A percentile compares a stretch with the other conserved stretches of the same genome.
Evolutionary conservation across 78 protist genomes (phyloP).

Genomic region (Dictyostelium brefeldianum): DNA sequence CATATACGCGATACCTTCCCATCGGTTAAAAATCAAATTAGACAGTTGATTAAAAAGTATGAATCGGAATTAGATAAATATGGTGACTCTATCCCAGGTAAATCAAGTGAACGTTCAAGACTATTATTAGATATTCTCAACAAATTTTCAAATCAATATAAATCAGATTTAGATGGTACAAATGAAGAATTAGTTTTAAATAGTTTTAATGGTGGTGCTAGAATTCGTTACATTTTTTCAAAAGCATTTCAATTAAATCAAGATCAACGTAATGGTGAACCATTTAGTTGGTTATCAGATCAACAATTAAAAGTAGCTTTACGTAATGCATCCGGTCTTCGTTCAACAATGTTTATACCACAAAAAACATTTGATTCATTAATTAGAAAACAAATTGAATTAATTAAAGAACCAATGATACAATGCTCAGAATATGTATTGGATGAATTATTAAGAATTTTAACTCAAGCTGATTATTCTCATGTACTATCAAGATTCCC

Average conservation of each 20-base stretch:
- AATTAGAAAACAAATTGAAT: conserved; percentile 88
- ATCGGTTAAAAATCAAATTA: conserved; percentile 76
- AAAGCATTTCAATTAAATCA: conserved; percentile 77
- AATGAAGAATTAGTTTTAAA: conserved; percentile 58
- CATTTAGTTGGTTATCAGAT: conserved; percentile 76
- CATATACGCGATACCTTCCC: conserved; percentile 83
- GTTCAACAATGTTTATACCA: conserved; percentile 93
- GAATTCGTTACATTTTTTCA: conserved; percentile 92
- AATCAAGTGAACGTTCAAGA: conserved; percentile 32
- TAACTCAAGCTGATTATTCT: conserved; percentile 77
- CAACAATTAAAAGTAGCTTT: conserved; percentile 61
- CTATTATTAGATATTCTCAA: conserved; percentile 47
- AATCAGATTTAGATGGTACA: conserved; percentile 78
- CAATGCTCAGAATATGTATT: conserved; percentile 91
- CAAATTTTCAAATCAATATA: conserved; percentile 55
- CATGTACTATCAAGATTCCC: conserved; percentile 56
- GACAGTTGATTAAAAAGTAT: conserved; percentile 56
- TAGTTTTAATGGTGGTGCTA: conserved; percentile 93
- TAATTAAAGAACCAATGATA: conserved; percentile 89
- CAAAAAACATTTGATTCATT: conserved; percentile 95
- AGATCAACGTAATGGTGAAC: background rate
- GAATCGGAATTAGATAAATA: conserved; percentile 77
- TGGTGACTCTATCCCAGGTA: conserved; percentile 69
- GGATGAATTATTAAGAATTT: conserved; percentile 92
- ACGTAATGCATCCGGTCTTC: conserved; percentile 82